Evolutionary conservation across 139 green algal species (phyloP).

Genomic region (Chlamydomonas incerta): DNA sequence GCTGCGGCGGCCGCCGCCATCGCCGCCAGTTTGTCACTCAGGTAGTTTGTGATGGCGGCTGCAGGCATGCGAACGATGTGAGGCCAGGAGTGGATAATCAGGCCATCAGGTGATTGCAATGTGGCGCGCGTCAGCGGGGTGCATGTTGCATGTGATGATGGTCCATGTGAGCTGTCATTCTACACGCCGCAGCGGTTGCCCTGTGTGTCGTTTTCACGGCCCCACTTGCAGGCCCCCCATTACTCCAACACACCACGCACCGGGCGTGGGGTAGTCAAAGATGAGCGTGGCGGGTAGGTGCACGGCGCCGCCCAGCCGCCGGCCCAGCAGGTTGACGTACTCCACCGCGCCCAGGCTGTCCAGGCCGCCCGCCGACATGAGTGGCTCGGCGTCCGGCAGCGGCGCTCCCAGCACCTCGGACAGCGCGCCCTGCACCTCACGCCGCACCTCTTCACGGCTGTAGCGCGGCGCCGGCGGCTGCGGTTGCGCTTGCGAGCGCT

Average conservation of each 20-base stretch:
- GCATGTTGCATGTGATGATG: no score
- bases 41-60: conserved; percentile 57
- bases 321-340: conserved; percentile 75
- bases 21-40: conserved; percentile 46
- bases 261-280: conserved; percentile 77
- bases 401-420: conserved; percentile 69
- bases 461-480: background rate
- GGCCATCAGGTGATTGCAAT: no score
- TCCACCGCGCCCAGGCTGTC: conserved; percentile 88
- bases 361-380: conserved; percentile 83
- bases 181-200: no score
- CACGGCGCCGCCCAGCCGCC: conserved; percentile 55
- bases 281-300: conserved; percentile 63
- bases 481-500: no score
- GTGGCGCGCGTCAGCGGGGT: no score
- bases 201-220: no score
- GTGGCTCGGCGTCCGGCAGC: conserved; percentile 65
- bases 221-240: no score
- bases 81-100: no score
- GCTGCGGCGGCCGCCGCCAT: background rate
- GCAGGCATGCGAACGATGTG: no score
- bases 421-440: conserved; percentile 59
- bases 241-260: no score
- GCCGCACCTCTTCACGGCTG: conserved; percentile 35
- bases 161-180: no score